These are phyloP conservation scores for Candida arabinofermentans DNA, from an alignment of 805 yeast species.

Conservation along the genomic window DNA sequence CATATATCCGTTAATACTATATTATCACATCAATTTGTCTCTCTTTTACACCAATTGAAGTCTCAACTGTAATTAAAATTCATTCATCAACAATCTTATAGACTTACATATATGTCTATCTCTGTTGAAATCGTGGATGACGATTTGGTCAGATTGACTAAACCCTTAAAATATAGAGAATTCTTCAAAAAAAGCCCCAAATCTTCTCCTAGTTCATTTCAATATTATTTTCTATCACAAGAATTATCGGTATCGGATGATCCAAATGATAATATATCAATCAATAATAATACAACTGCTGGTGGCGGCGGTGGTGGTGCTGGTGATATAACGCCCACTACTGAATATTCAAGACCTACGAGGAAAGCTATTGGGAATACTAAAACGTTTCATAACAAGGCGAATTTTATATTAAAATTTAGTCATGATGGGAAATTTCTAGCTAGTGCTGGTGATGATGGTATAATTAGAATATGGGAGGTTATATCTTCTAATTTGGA, in stretches of 20 bases:
- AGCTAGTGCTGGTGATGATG: slow-evolving; percentile 82
- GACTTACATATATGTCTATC: not conserved
- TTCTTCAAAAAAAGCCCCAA: slow-evolving; percentile 41
- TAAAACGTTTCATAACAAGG: slow-evolving; percentile 29
- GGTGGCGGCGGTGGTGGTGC: no score
- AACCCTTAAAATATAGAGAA: slow-evolving; percentile 54
- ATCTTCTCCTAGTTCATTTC: slow-evolving; percentile 42
- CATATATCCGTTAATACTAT: no score
- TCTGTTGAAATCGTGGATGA: slow-evolving; percentile 20
- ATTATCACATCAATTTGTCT: no score
- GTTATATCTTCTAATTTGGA: slow-evolving; percentile 72
- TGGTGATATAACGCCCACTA: not conserved
- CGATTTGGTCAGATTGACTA: slow-evolving; percentile 38
- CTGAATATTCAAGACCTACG: not conserved
- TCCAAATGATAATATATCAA: slow-evolving; percentile 2
- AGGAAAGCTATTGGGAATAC: not conserved
- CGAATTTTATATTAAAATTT: slow-evolving; percentile 74
- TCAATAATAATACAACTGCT: not conserved
- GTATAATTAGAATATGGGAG: slow-evolving; percentile 68
- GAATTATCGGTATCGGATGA: slow-evolving; percentile 39
- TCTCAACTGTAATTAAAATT: no score
- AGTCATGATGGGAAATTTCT: slow-evolving; percentile 75
- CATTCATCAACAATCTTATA: no score
- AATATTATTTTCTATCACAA: slow-evolving; percentile 61
- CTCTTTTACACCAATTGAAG: no score